Conservation (phyloP, 1,139 yeast species). For the Yamadazyma spencermartinsiae region DNA sequence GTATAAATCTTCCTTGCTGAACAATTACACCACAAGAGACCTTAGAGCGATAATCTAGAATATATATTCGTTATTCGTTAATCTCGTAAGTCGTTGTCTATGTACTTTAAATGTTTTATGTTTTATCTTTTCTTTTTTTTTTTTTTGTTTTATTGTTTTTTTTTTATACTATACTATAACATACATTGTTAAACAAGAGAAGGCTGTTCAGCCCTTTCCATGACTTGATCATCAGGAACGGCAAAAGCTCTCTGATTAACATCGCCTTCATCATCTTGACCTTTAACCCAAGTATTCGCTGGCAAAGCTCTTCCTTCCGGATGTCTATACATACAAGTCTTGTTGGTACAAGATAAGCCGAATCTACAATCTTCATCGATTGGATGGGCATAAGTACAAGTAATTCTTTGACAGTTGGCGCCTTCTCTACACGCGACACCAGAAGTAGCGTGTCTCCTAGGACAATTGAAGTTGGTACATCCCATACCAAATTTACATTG, state of each 20-base stretch:
- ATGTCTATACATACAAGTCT: constrained; percentile 70
- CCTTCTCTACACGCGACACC: constrained; percentile 81
- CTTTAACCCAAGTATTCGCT: constrained; percentile 46
- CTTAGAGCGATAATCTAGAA: not conserved
- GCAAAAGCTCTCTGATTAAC: constrained; percentile 71
- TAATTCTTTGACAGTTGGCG: constrained; percentile 69
- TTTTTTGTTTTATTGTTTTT: not conserved
- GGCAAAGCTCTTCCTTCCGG: constrained; percentile 65
- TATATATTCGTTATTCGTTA: constrained; percentile 1
- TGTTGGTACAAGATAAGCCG: constrained; percentile 71
- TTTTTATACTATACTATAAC: constrained; percentile 2
- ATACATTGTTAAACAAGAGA: constrained; percentile 2
- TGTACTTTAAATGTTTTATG: not conserved
- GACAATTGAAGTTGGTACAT: constrained; percentile 78
- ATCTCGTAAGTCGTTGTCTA: not conserved
- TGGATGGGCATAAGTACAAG: constrained; percentile 84
- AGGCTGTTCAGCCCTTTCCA: constrained; percentile 64
- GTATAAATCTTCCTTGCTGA: too few species aligned
- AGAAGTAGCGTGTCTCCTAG: constrained; percentile 80
- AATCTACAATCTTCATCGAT: constrained; percentile 76
- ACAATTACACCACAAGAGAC: too few species aligned
- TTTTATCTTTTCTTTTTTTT: constrained; percentile 1
- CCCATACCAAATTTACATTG: constrained; percentile 77
- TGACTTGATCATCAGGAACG: constrained; percentile 71
- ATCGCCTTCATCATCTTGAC: constrained; percentile 13